Percentiles rank a stretch among this genome's conserved stretches.
phyloP scores from a whole-genome alignment of 177 flowering plant species.

The Telopea speciosissima region DNA sequence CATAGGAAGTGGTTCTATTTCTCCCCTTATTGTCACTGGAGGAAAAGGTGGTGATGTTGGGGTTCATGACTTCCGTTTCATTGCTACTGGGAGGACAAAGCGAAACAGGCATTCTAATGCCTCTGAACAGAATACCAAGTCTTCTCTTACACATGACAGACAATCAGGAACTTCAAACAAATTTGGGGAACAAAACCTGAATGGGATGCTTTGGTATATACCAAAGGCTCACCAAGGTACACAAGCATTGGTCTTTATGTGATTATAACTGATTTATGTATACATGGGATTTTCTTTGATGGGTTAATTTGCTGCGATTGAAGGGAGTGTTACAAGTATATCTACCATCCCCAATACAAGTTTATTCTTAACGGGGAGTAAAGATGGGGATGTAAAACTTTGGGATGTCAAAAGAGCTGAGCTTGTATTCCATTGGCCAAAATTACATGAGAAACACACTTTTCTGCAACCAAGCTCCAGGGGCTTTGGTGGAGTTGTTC shows the following conservation, averaged over 20 bases:
- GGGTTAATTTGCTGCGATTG: conserved; percentile 11
- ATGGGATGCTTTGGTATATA: conserved; percentile 97
- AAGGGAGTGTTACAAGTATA: conserved; percentile 79
- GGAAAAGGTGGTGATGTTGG: conserved; percentile 93
- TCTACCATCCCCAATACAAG: conserved; percentile 82
- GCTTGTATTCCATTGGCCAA: conserved; percentile 81
- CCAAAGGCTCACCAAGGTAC: conserved; percentile 97
- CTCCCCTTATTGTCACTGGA: conserved; percentile 88
- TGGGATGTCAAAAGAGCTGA: conserved; percentile 86
- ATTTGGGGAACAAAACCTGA: conserved; percentile 50
- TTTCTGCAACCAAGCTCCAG: conserved; percentile 82
- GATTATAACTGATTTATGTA: not conserved
- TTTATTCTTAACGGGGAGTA: conserved; percentile 92
- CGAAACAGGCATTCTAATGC: conserved; percentile 41
- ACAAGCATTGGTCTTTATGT: not conserved
- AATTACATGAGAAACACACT: conserved; percentile 85
- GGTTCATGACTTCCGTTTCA: conserved; percentile 90
- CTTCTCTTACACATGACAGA: conserved; percentile 25
- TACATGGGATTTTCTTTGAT: not conserved
- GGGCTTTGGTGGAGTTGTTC: conserved; percentile 79
- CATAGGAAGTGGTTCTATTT: conserved; percentile 83
- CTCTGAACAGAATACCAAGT: conserved; percentile 27
- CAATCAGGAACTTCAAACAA: conserved; percentile 24
- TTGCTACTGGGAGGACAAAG: conserved; percentile 81
- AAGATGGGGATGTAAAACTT: conserved; percentile 97